Evolutionary conservation across 108 stramenopile genomes (phyloP).

Genomic region (Nitzschia sp.): DNA sequence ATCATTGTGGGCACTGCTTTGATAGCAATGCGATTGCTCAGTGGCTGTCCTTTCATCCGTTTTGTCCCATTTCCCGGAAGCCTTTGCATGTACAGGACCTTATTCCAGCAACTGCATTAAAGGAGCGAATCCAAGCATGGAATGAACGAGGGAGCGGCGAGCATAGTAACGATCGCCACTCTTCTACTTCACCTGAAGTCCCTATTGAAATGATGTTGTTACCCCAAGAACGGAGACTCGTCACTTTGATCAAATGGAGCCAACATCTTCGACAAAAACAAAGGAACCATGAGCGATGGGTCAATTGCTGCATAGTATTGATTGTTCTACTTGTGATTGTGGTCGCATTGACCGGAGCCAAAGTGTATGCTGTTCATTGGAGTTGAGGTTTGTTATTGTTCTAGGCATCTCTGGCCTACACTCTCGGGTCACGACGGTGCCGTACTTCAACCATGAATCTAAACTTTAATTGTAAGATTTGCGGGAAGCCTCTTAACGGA

Average conservation of each 20-base stretch:
- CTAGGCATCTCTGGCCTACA: too few species aligned
- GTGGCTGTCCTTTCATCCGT: constrained; percentile 20
- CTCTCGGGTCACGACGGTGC: too few species aligned
- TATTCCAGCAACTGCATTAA: constrained; percentile 6
- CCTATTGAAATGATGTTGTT: constrained; percentile 30
- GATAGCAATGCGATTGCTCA: constrained; percentile 33
- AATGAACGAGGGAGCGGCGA: not conserved
- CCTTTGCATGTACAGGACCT: constrained; percentile 8
- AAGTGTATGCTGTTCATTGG: too few species aligned
- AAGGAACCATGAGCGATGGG: too few species aligned
- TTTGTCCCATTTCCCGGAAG: constrained; percentile 2
- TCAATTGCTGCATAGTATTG: too few species aligned
- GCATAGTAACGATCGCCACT: not conserved
- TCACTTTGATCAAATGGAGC: constrained; percentile 12
- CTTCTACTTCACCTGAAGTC: not conserved
- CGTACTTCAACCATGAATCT: too few species aligned
- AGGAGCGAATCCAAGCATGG: constrained; percentile 26
- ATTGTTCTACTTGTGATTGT: too few species aligned
- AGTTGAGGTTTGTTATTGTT: too few species aligned
- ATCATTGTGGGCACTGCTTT: constrained; percentile 23
- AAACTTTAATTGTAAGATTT: too few species aligned
- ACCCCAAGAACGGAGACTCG: constrained; percentile 34
- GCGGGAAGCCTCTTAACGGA: too few species aligned
- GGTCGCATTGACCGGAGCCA: too few species aligned
- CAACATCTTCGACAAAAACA: too few species aligned